Conservation (phyloP, 1,284 basidiomycete species). For the Cutaneotrichosporon sp. region DNA sequence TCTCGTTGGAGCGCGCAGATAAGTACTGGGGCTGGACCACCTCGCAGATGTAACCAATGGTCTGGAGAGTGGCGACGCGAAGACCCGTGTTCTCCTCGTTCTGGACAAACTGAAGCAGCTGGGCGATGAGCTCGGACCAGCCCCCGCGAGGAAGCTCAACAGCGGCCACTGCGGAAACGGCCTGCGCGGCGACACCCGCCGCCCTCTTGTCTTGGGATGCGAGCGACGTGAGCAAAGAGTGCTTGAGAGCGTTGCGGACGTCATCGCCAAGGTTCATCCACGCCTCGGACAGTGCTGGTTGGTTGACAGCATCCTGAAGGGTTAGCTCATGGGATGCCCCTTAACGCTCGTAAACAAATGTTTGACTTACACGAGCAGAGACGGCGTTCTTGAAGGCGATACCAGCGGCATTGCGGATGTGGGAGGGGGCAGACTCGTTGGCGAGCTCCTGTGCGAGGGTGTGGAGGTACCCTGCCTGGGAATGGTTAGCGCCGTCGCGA, state of each 20-base stretch:
- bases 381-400: conserved; percentile 96
- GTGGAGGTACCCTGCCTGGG: conserved; percentile 81
- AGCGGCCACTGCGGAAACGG: conserved; percentile 88
- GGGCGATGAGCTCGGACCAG: conserved; percentile 88
- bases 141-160: conserved; percentile 85
- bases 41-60: conserved; percentile 97
- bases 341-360: conserved; percentile 7
- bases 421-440: conserved; percentile 68
- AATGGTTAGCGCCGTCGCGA: background rate
- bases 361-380: conserved; percentile 72
- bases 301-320: conserved; percentile 71
- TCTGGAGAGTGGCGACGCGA: conserved; percentile 85
- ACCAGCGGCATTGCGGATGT: conserved; percentile 90
- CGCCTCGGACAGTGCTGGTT: conserved; percentile 71
- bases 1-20: conserved; percentile 89
- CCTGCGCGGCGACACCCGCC: conserved; percentile 86
- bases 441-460: conserved; percentile 81
- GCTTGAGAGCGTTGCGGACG: conserved; percentile 81
- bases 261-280: conserved; percentile 77
- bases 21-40: conserved; percentile 90
- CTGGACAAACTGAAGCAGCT: conserved; percentile 83
- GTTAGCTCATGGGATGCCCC: conserved; percentile 5
- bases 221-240: conserved; percentile 79
- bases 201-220: conserved; percentile 72
- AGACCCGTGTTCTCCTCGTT: conserved; percentile 74